Conservation (phyloP, 73 alveolate species). For the Blepharisma stoltei region DNA sequence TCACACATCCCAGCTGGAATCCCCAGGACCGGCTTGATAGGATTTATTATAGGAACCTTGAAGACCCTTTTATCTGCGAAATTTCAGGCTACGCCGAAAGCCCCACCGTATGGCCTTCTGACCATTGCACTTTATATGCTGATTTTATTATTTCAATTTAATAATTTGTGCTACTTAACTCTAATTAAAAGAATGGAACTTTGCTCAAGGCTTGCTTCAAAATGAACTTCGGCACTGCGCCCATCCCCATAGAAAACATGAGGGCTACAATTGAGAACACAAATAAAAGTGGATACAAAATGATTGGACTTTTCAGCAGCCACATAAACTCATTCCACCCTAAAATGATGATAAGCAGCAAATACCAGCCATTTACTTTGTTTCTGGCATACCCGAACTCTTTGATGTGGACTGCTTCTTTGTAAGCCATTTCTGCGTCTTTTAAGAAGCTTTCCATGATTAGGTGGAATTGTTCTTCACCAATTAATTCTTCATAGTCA, state of each 20-base stretch:
- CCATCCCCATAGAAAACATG: conserved; percentile 26
- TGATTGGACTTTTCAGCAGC: conserved; percentile 2
- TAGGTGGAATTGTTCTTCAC: not conserved
- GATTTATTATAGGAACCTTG: no score
- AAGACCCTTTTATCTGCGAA: no score
- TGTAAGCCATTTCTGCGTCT: conserved; percentile 24
- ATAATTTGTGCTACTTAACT: not conserved
- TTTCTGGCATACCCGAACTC: conserved; percentile 21
- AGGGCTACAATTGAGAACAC: not conserved
- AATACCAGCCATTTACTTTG: not conserved
- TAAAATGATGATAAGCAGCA: not conserved
- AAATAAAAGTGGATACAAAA: not conserved
- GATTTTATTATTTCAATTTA: no score
- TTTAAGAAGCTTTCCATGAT: conserved; percentile 19
- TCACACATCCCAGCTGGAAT: no score
- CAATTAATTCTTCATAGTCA: not conserved
- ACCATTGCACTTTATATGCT: no score
- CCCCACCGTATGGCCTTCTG: no score
- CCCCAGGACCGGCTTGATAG: no score
- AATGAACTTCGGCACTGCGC: not conserved
- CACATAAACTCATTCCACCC: conserved; percentile 28
- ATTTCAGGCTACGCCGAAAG: no score
- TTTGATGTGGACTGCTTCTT: conserved; percentile 16
- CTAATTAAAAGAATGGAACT: conserved; percentile 15
- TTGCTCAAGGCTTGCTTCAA: not conserved